Conservation (phyloP, 257 asterid species). For the Plectranthus barbatus region DNA sequence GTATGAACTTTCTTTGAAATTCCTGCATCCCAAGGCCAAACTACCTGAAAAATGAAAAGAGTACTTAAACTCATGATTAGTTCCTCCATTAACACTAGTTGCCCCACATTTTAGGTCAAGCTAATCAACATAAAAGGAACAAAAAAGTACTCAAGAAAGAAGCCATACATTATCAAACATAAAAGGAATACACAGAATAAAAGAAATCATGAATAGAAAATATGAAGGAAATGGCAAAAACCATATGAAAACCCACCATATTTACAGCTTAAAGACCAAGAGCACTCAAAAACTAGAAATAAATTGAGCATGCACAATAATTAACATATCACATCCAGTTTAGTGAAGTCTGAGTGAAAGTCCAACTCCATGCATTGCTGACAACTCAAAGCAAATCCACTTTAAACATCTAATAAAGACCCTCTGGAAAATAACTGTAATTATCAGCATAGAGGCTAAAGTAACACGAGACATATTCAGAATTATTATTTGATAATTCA, state of each 20-base stretch:
- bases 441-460: background rate
- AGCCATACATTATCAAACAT: background rate
- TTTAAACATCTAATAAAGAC: background rate
- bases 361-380: background rate
- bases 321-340: background rate
- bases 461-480: background rate
- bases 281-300: background rate
- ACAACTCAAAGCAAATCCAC: background rate
- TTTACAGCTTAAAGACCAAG: background rate
- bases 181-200: background rate
- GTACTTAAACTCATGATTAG: constrained; percentile 6
- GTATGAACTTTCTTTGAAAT: constrained; percentile 12
- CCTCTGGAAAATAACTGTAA: background rate
- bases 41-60: constrained; percentile 36
- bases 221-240: background rate
- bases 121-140: background rate
- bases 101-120: background rate
- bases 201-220: background rate
- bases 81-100: background rate
- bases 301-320: background rate
- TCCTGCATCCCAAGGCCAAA: constrained; percentile 25
- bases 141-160: background rate
- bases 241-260: background rate
- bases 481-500: background rate
- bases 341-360: background rate